Evolutionary conservation across 202 grass and related monocot genomes (phyloP).

Genomic region (Alloteropsis angusta): DNA sequence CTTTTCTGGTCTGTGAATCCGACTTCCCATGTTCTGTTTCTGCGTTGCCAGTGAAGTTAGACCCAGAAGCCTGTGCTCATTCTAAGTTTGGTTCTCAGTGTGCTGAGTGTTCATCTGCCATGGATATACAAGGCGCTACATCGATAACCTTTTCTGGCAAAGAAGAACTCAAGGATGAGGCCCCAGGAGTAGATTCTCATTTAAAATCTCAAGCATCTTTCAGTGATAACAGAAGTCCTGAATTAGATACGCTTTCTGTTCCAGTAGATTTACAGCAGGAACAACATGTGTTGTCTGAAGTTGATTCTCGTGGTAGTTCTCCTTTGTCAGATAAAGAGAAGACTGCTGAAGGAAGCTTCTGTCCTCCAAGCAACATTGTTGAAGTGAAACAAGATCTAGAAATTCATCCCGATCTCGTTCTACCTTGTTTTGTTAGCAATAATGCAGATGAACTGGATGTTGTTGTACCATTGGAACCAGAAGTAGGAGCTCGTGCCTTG

Average conservation of each 20-base stretch:
- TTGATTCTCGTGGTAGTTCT: conserved; percentile 15
- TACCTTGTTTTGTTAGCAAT: conserved; percentile 12
- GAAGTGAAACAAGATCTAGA: conserved; percentile 28
- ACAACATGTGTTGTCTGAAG: not conserved
- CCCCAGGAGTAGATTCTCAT: conserved; percentile 17
- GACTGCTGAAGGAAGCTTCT: not conserved
- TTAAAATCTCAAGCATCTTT: conserved; percentile 19
- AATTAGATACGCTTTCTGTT: conserved; percentile 23
- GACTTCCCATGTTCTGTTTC: conserved; percentile 5
- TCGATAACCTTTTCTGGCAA: not conserved
- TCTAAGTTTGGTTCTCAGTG: conserved; percentile 18
- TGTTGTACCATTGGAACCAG: conserved; percentile 17
- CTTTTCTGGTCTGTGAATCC: conserved; percentile 29
- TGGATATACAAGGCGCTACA: conserved; percentile 1
- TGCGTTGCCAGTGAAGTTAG: not conserved
- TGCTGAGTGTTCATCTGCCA: conserved; percentile 19
- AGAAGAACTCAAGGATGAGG: conserved; percentile 5
- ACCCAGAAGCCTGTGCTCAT: conserved; percentile 25
- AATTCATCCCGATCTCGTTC: not conserved
- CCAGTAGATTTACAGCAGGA: conserved; percentile 24
- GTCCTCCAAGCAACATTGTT: conserved; percentile 21
- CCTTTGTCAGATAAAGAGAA: conserved; percentile 17
- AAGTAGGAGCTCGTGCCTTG: not conserved
- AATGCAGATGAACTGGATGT: conserved; percentile 16
- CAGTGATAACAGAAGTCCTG: conserved; percentile 25